phyloP scores from a whole-genome alignment of 345 rosid genomes.

The Balakata baccata region DNA sequence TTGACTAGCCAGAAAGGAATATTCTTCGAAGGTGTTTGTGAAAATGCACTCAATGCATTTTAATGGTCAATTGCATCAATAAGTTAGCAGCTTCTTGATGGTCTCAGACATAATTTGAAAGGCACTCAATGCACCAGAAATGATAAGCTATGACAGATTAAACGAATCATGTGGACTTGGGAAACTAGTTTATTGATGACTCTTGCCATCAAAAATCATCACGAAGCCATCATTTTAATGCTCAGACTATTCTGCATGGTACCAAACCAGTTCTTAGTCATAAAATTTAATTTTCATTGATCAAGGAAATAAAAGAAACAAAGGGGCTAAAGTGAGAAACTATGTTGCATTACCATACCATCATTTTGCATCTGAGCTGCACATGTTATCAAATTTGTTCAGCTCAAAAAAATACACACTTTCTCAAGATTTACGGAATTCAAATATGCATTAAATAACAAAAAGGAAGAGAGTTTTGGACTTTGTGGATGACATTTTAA shows the following conservation, averaged over 20 bases:
- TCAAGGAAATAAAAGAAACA: neutral
- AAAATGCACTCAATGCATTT: no score
- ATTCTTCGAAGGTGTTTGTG: no score
- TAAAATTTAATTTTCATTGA: neutral
- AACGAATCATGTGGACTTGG: neutral
- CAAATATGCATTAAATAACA: neutral
- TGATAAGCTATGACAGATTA: neutral
- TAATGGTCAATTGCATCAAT: no score
- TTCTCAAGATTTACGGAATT: neutral
- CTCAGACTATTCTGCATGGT: neutral
- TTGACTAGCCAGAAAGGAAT: no score
- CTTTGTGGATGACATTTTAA: neutral
- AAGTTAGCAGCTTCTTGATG: neutral
- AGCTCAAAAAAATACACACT: neutral
- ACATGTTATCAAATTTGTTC: neutral
- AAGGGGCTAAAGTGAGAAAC: neutral
- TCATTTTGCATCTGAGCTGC: neutral
- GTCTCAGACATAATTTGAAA: neutral
- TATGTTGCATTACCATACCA: neutral
- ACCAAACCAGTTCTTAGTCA: neutral
- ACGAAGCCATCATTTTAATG: neutral
- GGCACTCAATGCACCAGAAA: neutral
- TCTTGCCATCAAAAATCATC: neutral
- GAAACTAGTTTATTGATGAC: neutral
- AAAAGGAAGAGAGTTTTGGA: neutral